Evolutionary conservation across 768 basidiomycete genomes (phyloP), one percentile per base, ranked within the genome.

Genomic region (Termitomyces sp.): DNA sequence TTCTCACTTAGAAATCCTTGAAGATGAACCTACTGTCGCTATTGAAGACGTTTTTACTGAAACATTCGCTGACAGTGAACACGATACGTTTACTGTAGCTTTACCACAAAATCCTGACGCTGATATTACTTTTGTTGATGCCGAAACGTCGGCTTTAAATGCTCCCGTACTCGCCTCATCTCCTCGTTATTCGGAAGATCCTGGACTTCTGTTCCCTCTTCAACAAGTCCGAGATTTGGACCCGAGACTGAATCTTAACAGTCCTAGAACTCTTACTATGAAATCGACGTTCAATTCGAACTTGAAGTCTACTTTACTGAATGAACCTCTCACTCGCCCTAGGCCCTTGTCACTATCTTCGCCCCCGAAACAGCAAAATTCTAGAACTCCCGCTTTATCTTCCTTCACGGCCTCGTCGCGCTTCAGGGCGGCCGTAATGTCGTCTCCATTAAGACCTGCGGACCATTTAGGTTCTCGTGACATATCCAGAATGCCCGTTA

Each of bases 331-430:
- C 38, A 30, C 13, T 42, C 52, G 38, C n/a, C n/a, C n/a, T 13
- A 40, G 26, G n/a, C 38, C 26, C 6, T 20, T 40, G n/a, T 51
- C 28, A 7, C 42, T 54, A 8, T 61, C 60, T 2, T 61, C 61
- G 4, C 61, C 61, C 2, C 45, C 35, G 38, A 49, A 46, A 24
- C 45, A 44, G 2, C 47, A 20, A 35, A 1, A 33, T 3, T 4
- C 47, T 13, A 43, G 22, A n/a, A 16, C 10, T 30, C 28, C 18
- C 42, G 22, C 18, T 3, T 33, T 18, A 12, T 32, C 49, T 14
- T 12, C 58, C 13, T 56, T 56, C 24, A 20, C 38, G 3, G 38
- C 38, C 22, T 18, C 54, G 3, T 32, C 44, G 22, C 22, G 36
- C 36, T 26, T 36, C 12, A 18, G 9, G 6, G 13, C 24, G 30